These are phyloP conservation scores for Cupressus sempervirens DNA, from an alignment of 75 land plant species.

Conservation along the genomic window DNA sequence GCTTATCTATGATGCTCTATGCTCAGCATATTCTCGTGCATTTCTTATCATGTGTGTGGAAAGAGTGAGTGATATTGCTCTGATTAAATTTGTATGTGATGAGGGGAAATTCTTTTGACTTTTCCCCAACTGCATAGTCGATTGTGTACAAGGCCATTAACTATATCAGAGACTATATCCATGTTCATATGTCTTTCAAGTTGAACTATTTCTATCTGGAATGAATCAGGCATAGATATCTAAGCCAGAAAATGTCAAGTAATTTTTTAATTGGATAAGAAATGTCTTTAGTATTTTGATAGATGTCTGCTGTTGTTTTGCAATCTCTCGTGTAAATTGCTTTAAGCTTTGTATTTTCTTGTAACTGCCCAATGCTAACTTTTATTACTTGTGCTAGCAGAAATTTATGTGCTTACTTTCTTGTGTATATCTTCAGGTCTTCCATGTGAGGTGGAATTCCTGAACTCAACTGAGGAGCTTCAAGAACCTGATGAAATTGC, in stretches of 20 bases:
- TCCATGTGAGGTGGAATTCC: constrained; percentile 66
- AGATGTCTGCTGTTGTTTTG: background rate
- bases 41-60: background rate
- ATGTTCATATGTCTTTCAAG: background rate
- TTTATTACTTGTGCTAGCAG: background rate
- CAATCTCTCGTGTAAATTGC: background rate
- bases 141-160: background rate
- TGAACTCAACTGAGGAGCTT: constrained; percentile 41
- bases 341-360: background rate
- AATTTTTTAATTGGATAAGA: background rate
- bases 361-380: background rate
- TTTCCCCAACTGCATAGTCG: background rate
- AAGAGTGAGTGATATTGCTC: background rate
- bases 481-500: constrained; percentile 46
- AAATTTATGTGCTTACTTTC: background rate
- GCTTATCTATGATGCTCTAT: background rate
- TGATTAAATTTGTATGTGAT: background rate
- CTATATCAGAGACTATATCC: background rate
- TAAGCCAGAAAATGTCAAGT: background rate
- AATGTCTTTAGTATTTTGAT: background rate
- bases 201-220: background rate
- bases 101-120: background rate
- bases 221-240: background rate
- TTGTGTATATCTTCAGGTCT: constrained; percentile 30
- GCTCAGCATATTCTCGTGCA: background rate